These are phyloP conservation scores for Dactylella cylindrospora DNA, from an alignment of 2,329 filamentous ascomycete species.

Conservation along the genomic window DNA sequence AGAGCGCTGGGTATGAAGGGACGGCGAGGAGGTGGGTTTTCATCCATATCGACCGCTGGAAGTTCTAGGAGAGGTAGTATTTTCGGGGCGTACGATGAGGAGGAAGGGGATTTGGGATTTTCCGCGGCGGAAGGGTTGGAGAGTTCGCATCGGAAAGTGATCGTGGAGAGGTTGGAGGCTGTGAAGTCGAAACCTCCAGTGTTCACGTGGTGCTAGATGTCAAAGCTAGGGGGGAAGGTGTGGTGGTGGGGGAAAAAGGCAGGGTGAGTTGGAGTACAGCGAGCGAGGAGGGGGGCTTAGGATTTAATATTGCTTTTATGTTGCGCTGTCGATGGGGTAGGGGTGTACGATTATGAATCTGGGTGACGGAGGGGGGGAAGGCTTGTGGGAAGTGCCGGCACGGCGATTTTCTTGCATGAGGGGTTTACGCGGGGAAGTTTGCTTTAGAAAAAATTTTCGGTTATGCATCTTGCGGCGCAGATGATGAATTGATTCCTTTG, in stretches of 20 bases:
- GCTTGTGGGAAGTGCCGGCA: too few relatives aligned
- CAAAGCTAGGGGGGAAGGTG: too few relatives aligned
- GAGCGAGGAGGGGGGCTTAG: too few relatives aligned
- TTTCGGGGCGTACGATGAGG: conserved; percentile 64
- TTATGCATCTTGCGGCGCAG: too few relatives aligned
- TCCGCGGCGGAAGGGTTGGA: conserved; percentile 93
- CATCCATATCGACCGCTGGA: conserved; percentile 14
- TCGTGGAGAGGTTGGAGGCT: conserved; percentile 91
- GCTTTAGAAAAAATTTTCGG: too few relatives aligned
- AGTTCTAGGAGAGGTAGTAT: conserved; percentile 24
- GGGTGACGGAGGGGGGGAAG: too few relatives aligned
- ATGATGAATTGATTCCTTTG: too few relatives aligned
- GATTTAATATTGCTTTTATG: too few relatives aligned
- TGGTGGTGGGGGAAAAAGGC: too few relatives aligned
- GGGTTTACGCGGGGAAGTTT: too few relatives aligned
- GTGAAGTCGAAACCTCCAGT: conserved; percentile 95
- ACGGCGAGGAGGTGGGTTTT: conserved; percentile 24
- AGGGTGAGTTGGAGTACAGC: conserved; percentile 15
- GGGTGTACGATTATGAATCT: conserved; percentile 18
- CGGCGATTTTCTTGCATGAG: too few relatives aligned
- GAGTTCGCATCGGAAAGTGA: conserved; percentile 85
- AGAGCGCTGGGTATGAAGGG: conserved; percentile 45
- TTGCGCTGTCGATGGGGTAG: too few relatives aligned
- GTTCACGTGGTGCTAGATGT: conserved; percentile 93
- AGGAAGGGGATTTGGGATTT: conserved; percentile 91